Evolutionary conservation across 768 basidiomycete genomes (phyloP), one percentile per base, ranked within the genome.

Genomic region (Infundibulicybe gibba): DNA sequence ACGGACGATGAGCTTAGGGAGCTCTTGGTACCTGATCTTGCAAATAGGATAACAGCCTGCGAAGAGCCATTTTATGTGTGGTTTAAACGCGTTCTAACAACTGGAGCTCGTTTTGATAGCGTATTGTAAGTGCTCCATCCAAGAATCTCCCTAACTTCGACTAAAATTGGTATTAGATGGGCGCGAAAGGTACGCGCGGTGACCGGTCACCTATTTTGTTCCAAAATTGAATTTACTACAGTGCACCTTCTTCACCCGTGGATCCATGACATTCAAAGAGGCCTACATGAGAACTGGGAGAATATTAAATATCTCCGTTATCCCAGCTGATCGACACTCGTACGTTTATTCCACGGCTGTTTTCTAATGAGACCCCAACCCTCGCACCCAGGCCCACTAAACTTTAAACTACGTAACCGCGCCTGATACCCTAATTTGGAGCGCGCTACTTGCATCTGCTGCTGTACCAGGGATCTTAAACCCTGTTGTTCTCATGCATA

Each of bases 381-480:
- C 49, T 50, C 44, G 17, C 14, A 31, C 33, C 40, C 15, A 93
- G 90, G 11, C 97, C 97, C 2, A 97, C 97, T 2, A 97, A 97
- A 65, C 69, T 99, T 72, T 99, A 10, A 99, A 98, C 62, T 93
- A 97, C 59, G 79, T 97, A 51, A 94, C 93, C 15, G 89, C 94
- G n/a, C 97, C 97, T 0, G 90, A 98, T 61, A 88, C 86, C 3
- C 71, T 90, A 15, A 87, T 90, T 45, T 90, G 87, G 87, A 84
- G 79, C 38, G 85, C 87, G 2, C 56, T 90, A 32, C 67, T 95
- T 35, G 92, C 93, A 5, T 93, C 91, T 4, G 94, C 94, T 2
- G 94, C 95, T 17, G 94, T 97, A 2, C 95, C 94, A 0, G 93
- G 95, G 0, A 95, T 97, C 54, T 63, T 97, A 35, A 94, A 97